Conservation (phyloP, 1,284 basidiomycete genomes). For the Laetiporus sulphureus region DNA sequence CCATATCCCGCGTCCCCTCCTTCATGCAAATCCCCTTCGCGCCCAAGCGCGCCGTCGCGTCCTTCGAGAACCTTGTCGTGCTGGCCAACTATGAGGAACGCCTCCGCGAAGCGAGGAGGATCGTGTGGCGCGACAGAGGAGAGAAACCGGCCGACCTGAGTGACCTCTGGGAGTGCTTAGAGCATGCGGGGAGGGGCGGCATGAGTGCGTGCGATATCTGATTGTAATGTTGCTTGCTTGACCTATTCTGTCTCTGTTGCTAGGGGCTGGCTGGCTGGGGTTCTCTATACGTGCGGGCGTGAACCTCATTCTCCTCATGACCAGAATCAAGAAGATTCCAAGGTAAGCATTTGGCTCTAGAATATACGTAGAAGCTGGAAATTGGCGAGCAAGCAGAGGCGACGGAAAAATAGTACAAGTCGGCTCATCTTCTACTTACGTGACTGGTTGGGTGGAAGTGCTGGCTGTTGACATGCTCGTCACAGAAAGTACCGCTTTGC, state of each 20-base stretch:
- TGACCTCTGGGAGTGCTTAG: slow-evolving; percentile 63
- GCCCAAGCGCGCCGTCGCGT: slow-evolving; percentile 54
- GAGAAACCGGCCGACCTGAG: slow-evolving; percentile 68
- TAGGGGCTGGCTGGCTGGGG: slow-evolving; percentile 75
- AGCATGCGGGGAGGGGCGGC: slow-evolving; percentile 71
- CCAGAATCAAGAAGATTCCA: slow-evolving; percentile 59
- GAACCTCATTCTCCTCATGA: slow-evolving; percentile 70
- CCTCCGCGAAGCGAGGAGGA: slow-evolving; percentile 61
- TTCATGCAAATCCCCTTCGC: slow-evolving; percentile 38
- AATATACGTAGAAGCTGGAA: too few relatives aligned
- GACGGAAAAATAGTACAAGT: too few relatives aligned
- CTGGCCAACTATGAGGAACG: slow-evolving; percentile 74
- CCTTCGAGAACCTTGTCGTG: slow-evolving; percentile 75
- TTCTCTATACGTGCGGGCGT: slow-evolving; percentile 78
- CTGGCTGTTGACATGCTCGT: too few relatives aligned
- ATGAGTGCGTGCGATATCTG: slow-evolving; percentile 51
- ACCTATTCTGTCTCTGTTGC: background rate
- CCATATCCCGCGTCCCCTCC: slow-evolving; percentile 23
- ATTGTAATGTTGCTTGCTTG: background rate
- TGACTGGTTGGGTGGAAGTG: too few relatives aligned
- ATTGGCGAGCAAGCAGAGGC: too few relatives aligned
- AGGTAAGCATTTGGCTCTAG: slow-evolving; percentile 36
- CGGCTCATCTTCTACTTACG: too few relatives aligned
- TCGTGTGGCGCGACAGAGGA: slow-evolving; percentile 81
- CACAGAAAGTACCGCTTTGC: slow-evolving; percentile 33